phyloP scores from a whole-genome alignment of 306 rosid species.

The Gastrolobium bilobum region DNA sequence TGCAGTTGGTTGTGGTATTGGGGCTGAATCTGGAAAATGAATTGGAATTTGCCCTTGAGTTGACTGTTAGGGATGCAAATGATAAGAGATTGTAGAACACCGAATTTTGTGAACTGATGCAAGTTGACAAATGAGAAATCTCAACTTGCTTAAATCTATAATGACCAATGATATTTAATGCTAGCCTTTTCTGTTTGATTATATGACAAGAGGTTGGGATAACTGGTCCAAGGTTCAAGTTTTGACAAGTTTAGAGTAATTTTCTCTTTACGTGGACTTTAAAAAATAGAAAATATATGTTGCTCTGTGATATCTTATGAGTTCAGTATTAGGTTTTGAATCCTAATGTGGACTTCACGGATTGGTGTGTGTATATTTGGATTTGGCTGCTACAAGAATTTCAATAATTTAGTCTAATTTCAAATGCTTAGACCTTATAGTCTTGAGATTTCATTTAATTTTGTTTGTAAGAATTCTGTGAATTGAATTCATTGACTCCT shows the following conservation, averaged over 20 bases:
- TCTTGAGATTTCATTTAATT: background rate
- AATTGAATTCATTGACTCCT: background rate
- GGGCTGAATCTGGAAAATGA: too few species aligned
- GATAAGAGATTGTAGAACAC: constrained; percentile 3
- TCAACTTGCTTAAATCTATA: too few species aligned
- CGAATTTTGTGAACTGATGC: background rate
- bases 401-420: constrained; percentile 20
- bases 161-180: too few species aligned
- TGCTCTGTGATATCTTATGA: constrained; percentile 6
- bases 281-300: background rate
- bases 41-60: background rate
- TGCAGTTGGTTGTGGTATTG: too few species aligned
- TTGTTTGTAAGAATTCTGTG: constrained; percentile 3
- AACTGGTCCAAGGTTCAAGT: background rate
- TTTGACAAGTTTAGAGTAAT: background rate
- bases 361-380: background rate
- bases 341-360: background rate
- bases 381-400: background rate
- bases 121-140: background rate
- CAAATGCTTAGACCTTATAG: constrained; percentile 1
- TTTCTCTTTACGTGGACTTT: background rate
- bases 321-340: constrained; percentile 11
- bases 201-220: background rate
- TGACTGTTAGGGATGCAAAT: constrained; percentile 6
- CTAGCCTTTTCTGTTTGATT: background rate